A percentile compares a stretch with the other conserved stretches of the same genome.
Conservation (phyloP, 148 eudicot species). For the Heliamphora exappendiculata region DNA sequence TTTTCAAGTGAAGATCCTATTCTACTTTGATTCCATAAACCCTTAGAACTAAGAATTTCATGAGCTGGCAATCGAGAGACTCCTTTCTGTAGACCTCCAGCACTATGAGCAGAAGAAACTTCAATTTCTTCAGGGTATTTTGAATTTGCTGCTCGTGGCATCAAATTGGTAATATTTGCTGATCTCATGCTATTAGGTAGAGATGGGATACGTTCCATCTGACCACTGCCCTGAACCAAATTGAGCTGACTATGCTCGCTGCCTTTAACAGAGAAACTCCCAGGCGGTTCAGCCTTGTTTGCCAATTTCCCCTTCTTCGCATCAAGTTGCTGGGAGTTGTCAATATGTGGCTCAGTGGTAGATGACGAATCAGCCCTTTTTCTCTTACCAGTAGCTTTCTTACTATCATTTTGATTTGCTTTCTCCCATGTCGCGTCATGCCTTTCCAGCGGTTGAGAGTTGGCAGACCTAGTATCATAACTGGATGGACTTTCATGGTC, state of each 20-base stretch:
- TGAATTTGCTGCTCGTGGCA: conserved; percentile 4
- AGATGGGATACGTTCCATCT: conserved; percentile 15
- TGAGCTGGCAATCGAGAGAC: conserved; percentile 10
- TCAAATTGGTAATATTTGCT: conserved; percentile 4
- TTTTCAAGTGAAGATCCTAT: conserved; percentile 14
- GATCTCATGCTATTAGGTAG: conserved; percentile 12
- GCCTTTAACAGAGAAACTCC: conserved; percentile 15
- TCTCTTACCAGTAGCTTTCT: conserved; percentile 43
- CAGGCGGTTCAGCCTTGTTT: conserved; percentile 35
- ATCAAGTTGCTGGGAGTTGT: conserved; percentile 38
- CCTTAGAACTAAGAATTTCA: conserved; percentile 16
- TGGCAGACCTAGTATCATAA: conserved; percentile 57
- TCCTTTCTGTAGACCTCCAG: conserved; percentile 17
- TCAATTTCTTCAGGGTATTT: conserved; percentile 18
- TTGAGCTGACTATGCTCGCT: conserved; percentile 11
- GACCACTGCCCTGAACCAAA: conserved; percentile 17
- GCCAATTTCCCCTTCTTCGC: conserved; percentile 34
- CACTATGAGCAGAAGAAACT: conserved; percentile 23
- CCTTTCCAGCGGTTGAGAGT: conserved; percentile 54
- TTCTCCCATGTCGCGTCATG: conserved; percentile 61
- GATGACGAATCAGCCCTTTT: conserved; percentile 43
- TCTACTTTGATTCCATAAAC: conserved; percentile 21
- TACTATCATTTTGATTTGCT: conserved; percentile 43
- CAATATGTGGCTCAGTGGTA: conserved; percentile 35
- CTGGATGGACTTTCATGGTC: conserved; percentile 79